These are phyloP conservation scores for Coleophoma crateriformis DNA, from an alignment of 2,329 filamentous ascomycete genomes.

Conservation along the genomic window DNA sequence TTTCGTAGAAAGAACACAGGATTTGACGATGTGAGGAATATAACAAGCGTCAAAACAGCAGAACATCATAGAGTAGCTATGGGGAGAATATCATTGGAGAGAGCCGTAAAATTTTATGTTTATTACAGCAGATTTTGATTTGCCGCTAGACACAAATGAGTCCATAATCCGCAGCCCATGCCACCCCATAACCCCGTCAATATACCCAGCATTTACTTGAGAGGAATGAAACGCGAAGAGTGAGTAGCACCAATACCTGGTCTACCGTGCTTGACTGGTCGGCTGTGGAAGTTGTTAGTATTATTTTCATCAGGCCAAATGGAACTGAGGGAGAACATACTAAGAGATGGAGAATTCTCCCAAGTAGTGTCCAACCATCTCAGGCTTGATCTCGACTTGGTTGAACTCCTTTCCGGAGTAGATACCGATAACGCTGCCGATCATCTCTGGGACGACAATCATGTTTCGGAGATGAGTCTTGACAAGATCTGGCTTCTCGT, in stretches of 20 bases:
- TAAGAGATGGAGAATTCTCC: constrained; percentile 99
- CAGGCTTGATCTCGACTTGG: constrained; percentile 99
- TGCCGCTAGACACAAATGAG: constrained; percentile 1
- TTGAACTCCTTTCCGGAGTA: constrained; percentile 99
- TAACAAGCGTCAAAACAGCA: background rate
- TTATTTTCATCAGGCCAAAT: background rate
- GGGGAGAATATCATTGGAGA: no score
- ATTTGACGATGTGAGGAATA: no score
- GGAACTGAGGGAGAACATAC: constrained; percentile 51
- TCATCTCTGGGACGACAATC: constrained; percentile 99
- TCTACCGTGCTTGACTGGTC: constrained; percentile 99
- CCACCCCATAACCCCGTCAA: constrained; percentile 13
- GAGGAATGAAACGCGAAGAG: constrained; percentile 99
- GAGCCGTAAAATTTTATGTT: background rate
- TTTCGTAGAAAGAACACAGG: no score
- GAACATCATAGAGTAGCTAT: background rate
- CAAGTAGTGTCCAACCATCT: constrained; percentile 99
- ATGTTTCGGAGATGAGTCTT: constrained; percentile 99
- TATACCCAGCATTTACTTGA: constrained; percentile 67
- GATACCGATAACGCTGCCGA: constrained; percentile 95
- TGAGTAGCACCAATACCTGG: constrained; percentile 99
- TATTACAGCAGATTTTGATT: background rate
- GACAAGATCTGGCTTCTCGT: constrained; percentile 99
- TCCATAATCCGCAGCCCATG: constrained; percentile 2
- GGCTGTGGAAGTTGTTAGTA: constrained; percentile 50